Conservation (phyloP, 345 rosid species). For the Gossypium longicalyx region DNA sequence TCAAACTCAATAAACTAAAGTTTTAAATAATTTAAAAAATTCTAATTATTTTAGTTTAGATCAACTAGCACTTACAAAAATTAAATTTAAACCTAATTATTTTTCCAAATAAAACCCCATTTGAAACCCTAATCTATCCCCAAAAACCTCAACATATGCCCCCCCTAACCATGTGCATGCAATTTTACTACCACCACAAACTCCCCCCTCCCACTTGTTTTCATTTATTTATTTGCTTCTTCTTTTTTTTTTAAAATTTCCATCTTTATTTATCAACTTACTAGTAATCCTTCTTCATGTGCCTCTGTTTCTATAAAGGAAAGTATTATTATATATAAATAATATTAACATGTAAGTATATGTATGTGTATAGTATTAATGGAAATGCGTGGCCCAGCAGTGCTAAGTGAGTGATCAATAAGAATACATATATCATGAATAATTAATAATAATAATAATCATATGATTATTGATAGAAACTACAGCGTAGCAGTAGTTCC, state of each 20-base stretch:
- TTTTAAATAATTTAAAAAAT: background rate
- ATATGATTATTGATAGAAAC: background rate
- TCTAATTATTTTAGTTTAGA: too few relatives aligned
- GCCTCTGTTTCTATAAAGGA: background rate
- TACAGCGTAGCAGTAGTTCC: background rate
- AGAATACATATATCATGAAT: background rate
- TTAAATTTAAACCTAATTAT: too few relatives aligned
- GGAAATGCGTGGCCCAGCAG: background rate
- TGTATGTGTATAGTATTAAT: background rate
- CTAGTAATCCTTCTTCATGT: background rate
- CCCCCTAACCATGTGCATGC: slow-evolving; percentile 27
- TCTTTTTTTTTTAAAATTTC: background rate
- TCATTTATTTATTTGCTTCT: background rate
- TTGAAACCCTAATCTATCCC: too few relatives aligned
- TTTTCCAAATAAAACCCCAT: too few relatives aligned
- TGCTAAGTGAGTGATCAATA: background rate
- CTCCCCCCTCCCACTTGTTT: slow-evolving; percentile 6
- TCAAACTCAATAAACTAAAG: background rate
- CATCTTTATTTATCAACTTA: background rate
- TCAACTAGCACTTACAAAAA: too few relatives aligned
- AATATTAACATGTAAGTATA: background rate
- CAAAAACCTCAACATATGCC: background rate
- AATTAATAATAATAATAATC: background rate
- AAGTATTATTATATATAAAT: background rate
- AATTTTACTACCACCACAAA: slow-evolving; percentile 12